A percentile compares a stretch with the other conserved stretches of the same genome.
Conservation (phyloP, 1,284 basidiomycete species). For the Phaffia rhodozyma region DNA sequence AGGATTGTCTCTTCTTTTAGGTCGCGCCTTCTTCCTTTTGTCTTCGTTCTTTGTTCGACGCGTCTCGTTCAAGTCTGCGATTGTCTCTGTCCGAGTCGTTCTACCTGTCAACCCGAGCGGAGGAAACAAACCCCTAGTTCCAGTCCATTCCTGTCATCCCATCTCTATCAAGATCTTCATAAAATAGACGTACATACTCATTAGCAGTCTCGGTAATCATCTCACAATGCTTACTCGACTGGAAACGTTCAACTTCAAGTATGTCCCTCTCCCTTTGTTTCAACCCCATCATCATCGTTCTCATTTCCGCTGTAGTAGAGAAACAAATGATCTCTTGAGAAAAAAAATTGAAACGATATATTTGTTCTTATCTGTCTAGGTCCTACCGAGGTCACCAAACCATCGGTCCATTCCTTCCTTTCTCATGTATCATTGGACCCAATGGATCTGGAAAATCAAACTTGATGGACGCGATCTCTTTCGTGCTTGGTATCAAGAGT, state of each 20-base stretch:
- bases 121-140: background rate
- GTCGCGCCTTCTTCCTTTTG: too few relatives aligned
- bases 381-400: constrained; percentile 59
- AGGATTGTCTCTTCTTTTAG: too few relatives aligned
- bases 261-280: background rate
- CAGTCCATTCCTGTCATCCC: too few relatives aligned
- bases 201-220: background rate
- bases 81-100: constrained; percentile 14
- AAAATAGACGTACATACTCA: background rate
- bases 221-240: background rate
- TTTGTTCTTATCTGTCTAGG: background rate
- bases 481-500: constrained; percentile 92
- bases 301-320: background rate
- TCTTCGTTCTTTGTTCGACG: too few relatives aligned
- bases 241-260: constrained; percentile 5
- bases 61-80: too few relatives aligned
- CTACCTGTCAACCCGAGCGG: background rate
- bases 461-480: constrained; percentile 99
- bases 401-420: constrained; percentile 82
- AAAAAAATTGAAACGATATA: too few relatives aligned
- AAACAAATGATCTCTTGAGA: background rate
- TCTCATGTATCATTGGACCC: constrained; percentile 92
- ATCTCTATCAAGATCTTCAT: background rate
- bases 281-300: background rate
- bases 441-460: constrained; percentile 99